Percentiles rank a stretch among this genome's conserved stretches.
Evolutionary conservation across 179 eudicot genomes (phyloP).

Genomic region (Amaranthus tricolor): DNA sequence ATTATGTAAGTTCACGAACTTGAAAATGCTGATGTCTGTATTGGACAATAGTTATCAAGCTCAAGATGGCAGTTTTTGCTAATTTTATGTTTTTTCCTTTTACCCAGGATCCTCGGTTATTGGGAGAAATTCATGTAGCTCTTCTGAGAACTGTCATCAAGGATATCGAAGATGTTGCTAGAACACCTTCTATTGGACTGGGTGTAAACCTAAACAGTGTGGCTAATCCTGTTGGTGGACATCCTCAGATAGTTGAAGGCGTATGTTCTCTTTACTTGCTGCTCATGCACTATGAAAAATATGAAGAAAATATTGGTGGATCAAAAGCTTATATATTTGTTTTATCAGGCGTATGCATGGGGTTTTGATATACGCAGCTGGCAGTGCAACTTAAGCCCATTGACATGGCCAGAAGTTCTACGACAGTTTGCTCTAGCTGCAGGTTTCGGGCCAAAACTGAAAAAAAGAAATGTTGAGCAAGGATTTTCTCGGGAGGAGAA

Average conservation of each 20-base stretch:
- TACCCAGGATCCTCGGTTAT: constrained; percentile 69
- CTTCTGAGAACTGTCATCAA: constrained; percentile 63
- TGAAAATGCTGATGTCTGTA: neutral
- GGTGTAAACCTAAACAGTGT: constrained; percentile 55
- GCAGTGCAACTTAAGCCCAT: constrained; percentile 71
- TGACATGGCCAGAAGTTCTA: constrained; percentile 85
- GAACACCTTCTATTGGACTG: constrained; percentile 65
- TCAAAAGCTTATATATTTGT: neutral
- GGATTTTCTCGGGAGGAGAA: constrained; percentile 57
- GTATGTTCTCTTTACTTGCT: constrained; percentile 32
- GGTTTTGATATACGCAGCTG: constrained; percentile 87
- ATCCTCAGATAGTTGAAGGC: constrained; percentile 93
- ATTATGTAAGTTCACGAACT: constrained; percentile 54
- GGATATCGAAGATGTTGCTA: constrained; percentile 92
- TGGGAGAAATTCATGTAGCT: constrained; percentile 83
- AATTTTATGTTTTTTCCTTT: constrained; percentile 14
- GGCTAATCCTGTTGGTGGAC: constrained; percentile 78
- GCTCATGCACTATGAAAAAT: neutral
- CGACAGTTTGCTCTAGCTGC: constrained; percentile 86
- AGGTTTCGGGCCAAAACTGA: constrained; percentile 86
- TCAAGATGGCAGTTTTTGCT: neutral
- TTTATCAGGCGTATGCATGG: constrained; percentile 83
- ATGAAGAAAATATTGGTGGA: neutral
- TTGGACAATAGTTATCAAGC: neutral
- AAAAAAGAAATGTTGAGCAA: constrained; percentile 51